These are phyloP conservation scores for Achaetomiella virescens DNA, from an alignment of 495 filamentous ascomycete genomes.

Conservation along the genomic window DNA sequence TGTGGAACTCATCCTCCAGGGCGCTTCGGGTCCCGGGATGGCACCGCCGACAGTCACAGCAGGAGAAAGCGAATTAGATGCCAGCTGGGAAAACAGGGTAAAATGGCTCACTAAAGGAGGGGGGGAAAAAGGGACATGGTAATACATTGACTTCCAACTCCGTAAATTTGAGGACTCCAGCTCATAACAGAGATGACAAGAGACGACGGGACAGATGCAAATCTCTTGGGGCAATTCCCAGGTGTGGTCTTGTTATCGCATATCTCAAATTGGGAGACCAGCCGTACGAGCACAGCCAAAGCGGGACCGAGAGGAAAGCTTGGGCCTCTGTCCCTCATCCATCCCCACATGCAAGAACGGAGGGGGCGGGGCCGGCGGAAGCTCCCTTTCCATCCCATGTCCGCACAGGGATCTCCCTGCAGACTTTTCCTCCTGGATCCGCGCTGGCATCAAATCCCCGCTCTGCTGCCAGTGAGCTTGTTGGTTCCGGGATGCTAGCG, in stretches of 20 bases:
- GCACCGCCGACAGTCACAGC: neutral
- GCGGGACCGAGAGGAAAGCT: constrained; percentile 14
- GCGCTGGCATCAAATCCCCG: neutral
- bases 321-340: neutral
- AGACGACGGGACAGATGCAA: too few relatives aligned
- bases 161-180: too few relatives aligned
- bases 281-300: neutral
- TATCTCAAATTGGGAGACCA: neutral
- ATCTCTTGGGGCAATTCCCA: too few relatives aligned
- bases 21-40: constrained; percentile 4
- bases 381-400: constrained; percentile 7
- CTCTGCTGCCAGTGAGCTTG: neutral
- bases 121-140: too few relatives aligned
- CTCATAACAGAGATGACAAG: too few relatives aligned
- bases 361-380: constrained; percentile 9
- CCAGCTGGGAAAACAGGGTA: too few relatives aligned
- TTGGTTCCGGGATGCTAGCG: neutral
- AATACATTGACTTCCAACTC: too few relatives aligned
- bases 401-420: neutral
- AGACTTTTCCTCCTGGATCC: neutral
- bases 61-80: too few relatives aligned
- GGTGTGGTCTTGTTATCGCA: neutral
- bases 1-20: neutral
- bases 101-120: too few relatives aligned
- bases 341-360: constrained; percentile 2